A percentile compares a stretch with the other conserved stretches of the same genome.
These are phyloP conservation scores for Zygosaccharomyces sapae DNA, from an alignment of 1,139 yeast genomes.

Conservation along the genomic window DNA sequence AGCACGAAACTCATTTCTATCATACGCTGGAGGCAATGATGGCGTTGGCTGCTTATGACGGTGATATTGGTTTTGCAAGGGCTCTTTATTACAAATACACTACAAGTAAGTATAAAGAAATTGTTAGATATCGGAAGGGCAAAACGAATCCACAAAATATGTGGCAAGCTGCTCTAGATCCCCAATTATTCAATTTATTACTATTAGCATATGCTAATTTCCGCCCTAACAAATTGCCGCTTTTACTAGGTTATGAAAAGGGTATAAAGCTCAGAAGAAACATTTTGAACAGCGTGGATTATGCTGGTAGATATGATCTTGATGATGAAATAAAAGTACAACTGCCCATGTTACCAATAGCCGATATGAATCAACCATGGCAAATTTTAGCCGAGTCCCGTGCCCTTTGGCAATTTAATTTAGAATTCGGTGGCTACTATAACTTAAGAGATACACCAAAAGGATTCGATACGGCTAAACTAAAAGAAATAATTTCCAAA, in stretches of 20 bases:
- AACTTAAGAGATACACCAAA: constrained; percentile 16
- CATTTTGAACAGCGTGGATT: constrained; percentile 40
- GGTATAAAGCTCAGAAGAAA: constrained; percentile 49
- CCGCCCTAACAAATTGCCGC: constrained; percentile 38
- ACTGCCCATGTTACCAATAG: constrained; percentile 68
- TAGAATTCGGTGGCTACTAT: constrained; percentile 26
- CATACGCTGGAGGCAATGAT: constrained; percentile 65
- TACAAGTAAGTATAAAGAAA: constrained; percentile 38
- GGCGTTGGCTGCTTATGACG: constrained; percentile 69
- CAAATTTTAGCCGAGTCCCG: constrained; percentile 69
- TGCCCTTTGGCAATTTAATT: constrained; percentile 58
- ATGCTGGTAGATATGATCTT: constrained; percentile 25
- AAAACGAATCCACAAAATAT: constrained; percentile 7
- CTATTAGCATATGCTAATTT: constrained; percentile 54
- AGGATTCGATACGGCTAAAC: constrained; percentile 6
- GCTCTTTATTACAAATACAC: constrained; percentile 61
- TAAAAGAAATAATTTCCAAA: constrained; percentile 5
- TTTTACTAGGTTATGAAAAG: constrained; percentile 42
- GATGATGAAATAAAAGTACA: constrained; percentile 28
- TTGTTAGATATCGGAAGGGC: constrained; percentile 28
- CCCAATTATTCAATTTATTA: constrained; percentile 50
- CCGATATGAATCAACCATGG: constrained; percentile 39
- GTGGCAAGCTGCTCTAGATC: constrained; percentile 36
- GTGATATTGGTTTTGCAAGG: constrained; percentile 71
- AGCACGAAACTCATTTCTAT: constrained; percentile 41